Base-by-base conservation (phyloP, 2,329 filamentous ascomycete species). In the Alternaria rosae region DNA sequence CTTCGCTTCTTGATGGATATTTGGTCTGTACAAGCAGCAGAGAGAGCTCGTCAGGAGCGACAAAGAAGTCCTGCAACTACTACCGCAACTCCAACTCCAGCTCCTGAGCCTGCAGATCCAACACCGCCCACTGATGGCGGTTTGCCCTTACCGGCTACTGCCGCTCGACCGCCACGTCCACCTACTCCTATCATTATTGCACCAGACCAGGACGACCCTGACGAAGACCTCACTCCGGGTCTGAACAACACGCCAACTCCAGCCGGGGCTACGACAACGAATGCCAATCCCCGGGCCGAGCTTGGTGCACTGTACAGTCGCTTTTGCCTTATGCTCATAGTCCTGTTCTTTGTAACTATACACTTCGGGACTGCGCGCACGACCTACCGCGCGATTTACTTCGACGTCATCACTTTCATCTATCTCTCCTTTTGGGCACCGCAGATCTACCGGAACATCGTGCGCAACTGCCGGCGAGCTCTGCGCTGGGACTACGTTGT, bases 341-440 rank as follows among this genome's bases (percentile, higher is more conserved):
- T 82, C 20, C 79, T 86, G 53, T 81, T 89, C 62, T 87, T 90
- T 69, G 75, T 89, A 42, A 87, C 86, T 6, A 80, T 89, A 6
- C 87, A 88, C 76, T 85, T 87, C 21, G 82, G 84, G 28, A 83
- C 86, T 1, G 87, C 87, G 79, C 87, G 87, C 64, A 78, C 81
- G 4, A 79, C 81, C 2, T 74, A 86, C 3, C 84, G 85, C 23
- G 82, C 82, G 3, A 75, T 84, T 43, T 90, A 88, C 76, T 84
- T 84, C 64, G 85, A 94, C 75, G 66, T 85, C 3, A 81, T 97
- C 21, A 85, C 87, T 3, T 88, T 94, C 70, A 68, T 86, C 55
- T 97, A 97, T 76, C 87, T 97, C 45, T 97, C 94, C 20, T 90
- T 97, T 75, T 98, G 94, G 94, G 76, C 89, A 1, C 94, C 95